Base-by-base conservation (phyloP, 2,329 filamentous ascomycete species). In the Geosmithia morbida region DNA sequence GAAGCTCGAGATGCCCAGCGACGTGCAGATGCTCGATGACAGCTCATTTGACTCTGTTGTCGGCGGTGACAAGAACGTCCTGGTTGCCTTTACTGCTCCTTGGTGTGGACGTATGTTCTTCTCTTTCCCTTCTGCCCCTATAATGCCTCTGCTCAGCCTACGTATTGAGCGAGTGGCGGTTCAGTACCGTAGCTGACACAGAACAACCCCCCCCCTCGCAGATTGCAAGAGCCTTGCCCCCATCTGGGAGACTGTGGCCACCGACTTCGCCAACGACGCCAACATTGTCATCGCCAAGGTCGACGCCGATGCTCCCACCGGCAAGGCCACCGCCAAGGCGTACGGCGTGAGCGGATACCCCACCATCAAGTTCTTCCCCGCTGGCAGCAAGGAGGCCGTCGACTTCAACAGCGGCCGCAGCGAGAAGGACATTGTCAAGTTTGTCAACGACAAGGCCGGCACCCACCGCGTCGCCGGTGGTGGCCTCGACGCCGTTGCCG, bases 141-240 rank as follows among this genome's bases (percentile, higher is more conserved):
- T 40, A 14, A 37, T 37, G 6, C 33, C 11, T 37, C n/a, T n/a
- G 17, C 7, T 16, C 7, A 7, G 18, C 18, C n/a, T 41, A 7
- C 40, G n/a, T 41, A 7, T 41, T 41, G 16, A 41, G n/a, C 40
- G 11, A 7, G 29, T 6, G 6, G 41, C 13, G 18, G 17, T 43
- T 17, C 13, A 18, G 17, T 43, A 16, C n/a, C 11, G 22, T 20
- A 33, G 17, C 14, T 45, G 19, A 43, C 26, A 26, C 22, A 26
- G 42, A 46, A 44, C 47, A 44, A n/a, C 26, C 51, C 55, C 46
- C n/a, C n/a, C n/a, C n/a, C n/a, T n/a, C 51, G 17, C 42, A 96
- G 92, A 98, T 78, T 98, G 92, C 85, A 98, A 98, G 75, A 83
- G 60, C 58, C 82, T 98, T 52, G 89, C 89, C 45, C 92, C 92